Conservation (phyloP, 169 alveolate genomes). For the Eimeria necatrix region DNA sequence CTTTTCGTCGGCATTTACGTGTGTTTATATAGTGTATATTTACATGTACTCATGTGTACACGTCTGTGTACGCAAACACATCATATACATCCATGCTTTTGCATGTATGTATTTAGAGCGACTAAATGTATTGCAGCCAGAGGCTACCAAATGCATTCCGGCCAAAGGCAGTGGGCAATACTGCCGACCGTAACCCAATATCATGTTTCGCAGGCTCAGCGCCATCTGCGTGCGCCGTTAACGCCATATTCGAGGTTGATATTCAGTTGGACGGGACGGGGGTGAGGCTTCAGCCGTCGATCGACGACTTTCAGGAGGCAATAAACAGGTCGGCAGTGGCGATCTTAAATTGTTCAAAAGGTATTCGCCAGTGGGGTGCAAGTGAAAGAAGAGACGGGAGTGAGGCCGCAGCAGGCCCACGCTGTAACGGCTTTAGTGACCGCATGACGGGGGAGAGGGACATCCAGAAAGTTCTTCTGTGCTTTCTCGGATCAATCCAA, state of each 20-base stretch:
- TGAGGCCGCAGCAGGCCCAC: not conserved
- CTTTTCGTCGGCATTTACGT: too few relatives aligned
- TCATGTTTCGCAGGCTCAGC: slow-evolving; percentile 81
- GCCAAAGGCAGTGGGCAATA: too few relatives aligned
- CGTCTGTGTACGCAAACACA: too few relatives aligned
- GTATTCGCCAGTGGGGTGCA: slow-evolving; percentile 92
- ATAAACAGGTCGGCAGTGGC: slow-evolving; percentile 96
- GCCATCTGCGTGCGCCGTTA: slow-evolving; percentile 86
- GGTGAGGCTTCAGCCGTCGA: slow-evolving; percentile 93
- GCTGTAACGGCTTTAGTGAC: slow-evolving; percentile 91
- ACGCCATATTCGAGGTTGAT: slow-evolving; percentile 94
- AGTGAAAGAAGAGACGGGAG: not conserved
- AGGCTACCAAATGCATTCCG: too few relatives aligned
- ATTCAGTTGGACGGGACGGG: slow-evolving; percentile 92
- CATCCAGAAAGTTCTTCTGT: slow-evolving; percentile 95
- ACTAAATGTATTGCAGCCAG: too few relatives aligned
- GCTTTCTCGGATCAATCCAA: slow-evolving; percentile 95
- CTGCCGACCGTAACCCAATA: too few relatives aligned
- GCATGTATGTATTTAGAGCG: too few relatives aligned
- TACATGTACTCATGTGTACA: too few relatives aligned
- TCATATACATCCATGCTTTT: too few relatives aligned
- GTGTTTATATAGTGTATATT: too few relatives aligned
- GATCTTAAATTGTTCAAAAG: slow-evolving; percentile 94
- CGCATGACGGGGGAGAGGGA: slow-evolving; percentile 96
- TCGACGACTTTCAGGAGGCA: slow-evolving; percentile 94